Evolutionary conservation across 352 stramenopile genomes (phyloP), one percentile per base, ranked within the genome.

Genomic region (Pythium pyrilobum): DNA sequence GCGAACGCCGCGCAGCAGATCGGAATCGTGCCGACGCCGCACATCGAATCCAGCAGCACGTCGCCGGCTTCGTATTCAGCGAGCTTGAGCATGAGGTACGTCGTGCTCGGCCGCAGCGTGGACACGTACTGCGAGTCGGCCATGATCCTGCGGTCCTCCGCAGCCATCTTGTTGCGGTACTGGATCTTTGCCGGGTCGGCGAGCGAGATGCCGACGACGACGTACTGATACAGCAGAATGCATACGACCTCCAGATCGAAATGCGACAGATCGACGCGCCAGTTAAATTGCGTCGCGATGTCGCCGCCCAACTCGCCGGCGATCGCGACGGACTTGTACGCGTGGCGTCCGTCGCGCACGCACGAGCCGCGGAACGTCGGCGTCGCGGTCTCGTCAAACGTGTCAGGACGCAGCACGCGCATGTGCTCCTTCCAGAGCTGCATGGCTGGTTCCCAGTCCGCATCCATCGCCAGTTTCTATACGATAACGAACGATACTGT

Each of bases 11-110:
- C 66, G 10, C 62, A 60, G 56, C 74, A 89, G 33, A 88, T 77
- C 8, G 81, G 81, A 36, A 92, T 82, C 21, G 81, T 90, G 2
- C 81, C 81, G 12, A 92, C 78, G 28, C 81, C 81, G 29, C 81
- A 92, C 81, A 92, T 92, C 10, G 79, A 85, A 48, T 92, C 81
- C 18, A 89, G 51, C n/a, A 89, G 52, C 6, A 90, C 40, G 31
- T 92, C 79, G n/a, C 81, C 81, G 7, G 60, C 47, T 11, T 72
- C 47, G 46, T 76, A 81, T 32, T 82, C 25, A 0, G 73, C 79
- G 16, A 92, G 66, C 43, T 84, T 72, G 28, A 88, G 62, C 69
- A 92, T 81, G n/a, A 90, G 56, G 42, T 74, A 90, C 45, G 81
- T 72, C 29, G 81, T 92, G 37, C 79, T 90, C 1, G 81, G 81